A percentile compares a stretch with the other conserved stretches of the same genome.
Conservation (phyloP, 148 eudicot species). For the Polygonum aviculare region DNA sequence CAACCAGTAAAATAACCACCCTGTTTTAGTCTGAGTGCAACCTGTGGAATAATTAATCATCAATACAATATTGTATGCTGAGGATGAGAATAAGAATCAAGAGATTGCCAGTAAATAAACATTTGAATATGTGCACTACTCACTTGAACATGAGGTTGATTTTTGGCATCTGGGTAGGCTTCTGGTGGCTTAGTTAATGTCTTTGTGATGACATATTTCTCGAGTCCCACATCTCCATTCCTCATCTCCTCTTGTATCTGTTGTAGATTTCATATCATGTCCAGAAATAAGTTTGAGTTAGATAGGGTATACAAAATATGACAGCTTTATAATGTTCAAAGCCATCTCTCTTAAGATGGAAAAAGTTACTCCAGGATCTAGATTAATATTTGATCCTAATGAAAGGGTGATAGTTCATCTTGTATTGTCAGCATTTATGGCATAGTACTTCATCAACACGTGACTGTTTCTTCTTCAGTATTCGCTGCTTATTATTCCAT, state of each 20-base stretch:
- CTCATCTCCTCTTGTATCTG: conserved; percentile 95
- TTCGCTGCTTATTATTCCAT: not conserved
- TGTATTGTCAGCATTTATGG: not conserved
- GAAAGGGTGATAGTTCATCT: not conserved
- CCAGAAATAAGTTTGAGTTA: not conserved
- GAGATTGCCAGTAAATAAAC: not conserved
- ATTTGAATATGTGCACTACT: conserved; percentile 15
- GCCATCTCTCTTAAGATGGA: not conserved
- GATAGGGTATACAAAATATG: not conserved
- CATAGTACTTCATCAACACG: not conserved
- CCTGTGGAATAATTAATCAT: conserved; percentile 30
- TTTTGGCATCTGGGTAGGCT: conserved; percentile 94
- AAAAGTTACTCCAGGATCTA: not conserved
- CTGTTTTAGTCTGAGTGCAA: conserved; percentile 78
- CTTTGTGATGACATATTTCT: conserved; percentile 86
- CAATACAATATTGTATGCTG: conserved; percentile 1
- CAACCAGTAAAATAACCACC: conserved; percentile 78
- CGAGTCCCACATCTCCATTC: conserved; percentile 77
- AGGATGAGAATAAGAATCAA: not conserved
- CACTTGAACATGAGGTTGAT: conserved; percentile 97
- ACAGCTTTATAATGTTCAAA: not conserved
- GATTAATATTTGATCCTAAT: not conserved
- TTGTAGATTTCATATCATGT: not conserved
- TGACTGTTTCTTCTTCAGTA: not conserved
- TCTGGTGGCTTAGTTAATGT: conserved; percentile 85